Conservation (phyloP, 169 alveolate genomes). For the Eimeria tenella region DNA sequence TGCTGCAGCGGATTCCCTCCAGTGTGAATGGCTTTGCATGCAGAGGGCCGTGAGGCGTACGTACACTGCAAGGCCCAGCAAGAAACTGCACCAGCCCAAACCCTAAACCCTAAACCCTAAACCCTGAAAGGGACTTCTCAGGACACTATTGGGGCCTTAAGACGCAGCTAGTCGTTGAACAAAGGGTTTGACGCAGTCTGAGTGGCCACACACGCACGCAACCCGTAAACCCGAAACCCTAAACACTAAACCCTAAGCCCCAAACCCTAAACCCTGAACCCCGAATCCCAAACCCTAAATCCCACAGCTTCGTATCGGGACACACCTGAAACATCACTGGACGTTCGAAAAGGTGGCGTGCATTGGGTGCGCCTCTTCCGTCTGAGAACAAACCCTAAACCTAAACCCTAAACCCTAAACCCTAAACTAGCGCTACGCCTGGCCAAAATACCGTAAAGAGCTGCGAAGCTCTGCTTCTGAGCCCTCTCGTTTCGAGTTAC, state of each 20-base stretch:
- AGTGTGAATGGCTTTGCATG: no score
- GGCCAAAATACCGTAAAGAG: neutral
- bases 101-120: neutral
- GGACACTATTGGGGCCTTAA: neutral
- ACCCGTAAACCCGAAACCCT: neutral
- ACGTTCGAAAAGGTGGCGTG: conserved; percentile 68
- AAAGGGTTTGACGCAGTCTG: conserved; percentile 44
- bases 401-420: neutral
- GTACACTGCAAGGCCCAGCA: neutral
- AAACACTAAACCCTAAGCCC: neutral
- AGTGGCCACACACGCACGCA: neutral
- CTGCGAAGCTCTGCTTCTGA: neutral
- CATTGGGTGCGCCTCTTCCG: conserved; percentile 49
- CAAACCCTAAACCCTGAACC: neutral
- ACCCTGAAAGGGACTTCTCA: neutral
- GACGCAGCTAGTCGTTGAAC: neutral
- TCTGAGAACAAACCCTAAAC: neutral
- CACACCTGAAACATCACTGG: conserved; percentile 61
- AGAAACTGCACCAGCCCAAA: neutral
- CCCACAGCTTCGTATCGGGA: no score
- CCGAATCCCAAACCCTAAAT: neutral
- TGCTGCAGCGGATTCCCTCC: no score
- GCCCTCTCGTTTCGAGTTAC: no score
- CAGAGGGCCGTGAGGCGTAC: neutral
- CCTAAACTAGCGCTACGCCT: neutral